phyloP scores from a whole-genome alignment of 352 stramenopile species.

The Phytophthora capsici region DNA sequence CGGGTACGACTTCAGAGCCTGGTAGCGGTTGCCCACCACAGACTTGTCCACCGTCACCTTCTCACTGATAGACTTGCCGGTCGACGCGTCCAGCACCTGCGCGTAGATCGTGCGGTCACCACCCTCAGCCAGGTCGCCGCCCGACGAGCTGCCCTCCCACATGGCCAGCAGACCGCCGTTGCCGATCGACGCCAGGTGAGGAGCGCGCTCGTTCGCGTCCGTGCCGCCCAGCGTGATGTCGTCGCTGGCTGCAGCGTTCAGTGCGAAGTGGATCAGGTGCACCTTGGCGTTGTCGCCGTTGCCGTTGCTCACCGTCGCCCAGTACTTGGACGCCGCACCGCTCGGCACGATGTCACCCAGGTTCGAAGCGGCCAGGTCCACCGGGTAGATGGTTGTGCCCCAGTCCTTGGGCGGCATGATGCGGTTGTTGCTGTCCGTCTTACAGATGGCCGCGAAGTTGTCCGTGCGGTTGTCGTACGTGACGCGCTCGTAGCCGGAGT shows the following conservation, averaged over 20 bases:
- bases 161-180: constrained; percentile 47
- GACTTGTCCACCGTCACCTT: constrained; percentile 51
- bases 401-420: constrained; percentile 69
- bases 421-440: constrained; percentile 77
- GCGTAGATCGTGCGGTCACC: constrained; percentile 51
- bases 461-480: constrained; percentile 55
- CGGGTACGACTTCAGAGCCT: constrained; percentile 57
- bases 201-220: constrained; percentile 57
- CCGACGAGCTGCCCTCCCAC: constrained; percentile 52
- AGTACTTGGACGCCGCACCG: constrained; percentile 45
- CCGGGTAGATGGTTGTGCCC: constrained; percentile 61
- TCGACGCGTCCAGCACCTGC: constrained; percentile 49
- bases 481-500: constrained; percentile 67
- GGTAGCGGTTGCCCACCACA: constrained; percentile 67
- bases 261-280: constrained; percentile 64
- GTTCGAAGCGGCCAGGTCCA: constrained; percentile 55
- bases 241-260: constrained; percentile 51
- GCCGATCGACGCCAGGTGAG: constrained; percentile 52
- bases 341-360: constrained; percentile 61
- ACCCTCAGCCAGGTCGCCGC: constrained; percentile 41
- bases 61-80: constrained; percentile 51
- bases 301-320: constrained; percentile 67
- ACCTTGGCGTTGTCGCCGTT: constrained; percentile 54
- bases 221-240: constrained; percentile 62
- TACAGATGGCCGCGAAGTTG: constrained; percentile 61